Evolutionary conservation across 2,329 filamentous ascomycete species (phyloP).

Genomic region (Calonectria pseudoreteaudii): DNA sequence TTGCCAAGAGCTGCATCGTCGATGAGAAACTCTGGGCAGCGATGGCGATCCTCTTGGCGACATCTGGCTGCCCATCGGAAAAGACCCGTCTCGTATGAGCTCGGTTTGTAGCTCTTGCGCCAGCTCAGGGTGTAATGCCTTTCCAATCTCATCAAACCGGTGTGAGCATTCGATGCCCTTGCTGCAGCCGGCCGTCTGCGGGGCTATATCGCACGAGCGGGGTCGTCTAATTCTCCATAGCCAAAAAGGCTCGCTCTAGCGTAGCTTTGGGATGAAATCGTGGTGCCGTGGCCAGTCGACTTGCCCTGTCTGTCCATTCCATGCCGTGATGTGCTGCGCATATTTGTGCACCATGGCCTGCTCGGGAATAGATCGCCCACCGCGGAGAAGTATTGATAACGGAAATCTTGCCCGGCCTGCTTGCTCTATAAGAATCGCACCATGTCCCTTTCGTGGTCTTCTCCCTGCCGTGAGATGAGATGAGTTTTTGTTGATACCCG

Average conservation of each 20-base stretch:
- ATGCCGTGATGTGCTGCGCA: not conserved
- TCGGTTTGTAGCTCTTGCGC: too few species aligned
- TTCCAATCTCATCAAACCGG: not conserved
- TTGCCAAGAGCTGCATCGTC: not conserved
- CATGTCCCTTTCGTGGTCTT: not conserved
- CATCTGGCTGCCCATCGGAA: not conserved
- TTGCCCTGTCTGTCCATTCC: constrained; percentile 3
- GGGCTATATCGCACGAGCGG: constrained; percentile 14
- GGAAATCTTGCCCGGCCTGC: not conserved
- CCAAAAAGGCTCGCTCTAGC: constrained; percentile 8
- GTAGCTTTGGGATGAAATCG: constrained; percentile 5
- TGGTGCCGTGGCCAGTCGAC: not conserved
- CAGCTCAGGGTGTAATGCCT: not conserved
- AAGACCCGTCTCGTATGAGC: not conserved
- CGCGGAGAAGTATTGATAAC: not conserved
- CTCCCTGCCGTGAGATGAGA: not conserved
- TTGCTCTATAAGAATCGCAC: not conserved
- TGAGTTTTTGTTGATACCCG: not conserved
- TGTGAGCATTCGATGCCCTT: constrained; percentile 7
- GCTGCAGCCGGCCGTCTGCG: not conserved
- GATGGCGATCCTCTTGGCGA: not conserved
- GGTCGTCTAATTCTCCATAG: constrained; percentile 14
- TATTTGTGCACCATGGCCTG: not conserved
- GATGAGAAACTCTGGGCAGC: not conserved
- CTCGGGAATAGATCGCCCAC: constrained; percentile 5